Evolutionary conservation across 495 filamentous ascomycete species (phyloP), one percentile per base, ranked within the genome.

Genomic region (Rhizodiscina lignyota): DNA sequence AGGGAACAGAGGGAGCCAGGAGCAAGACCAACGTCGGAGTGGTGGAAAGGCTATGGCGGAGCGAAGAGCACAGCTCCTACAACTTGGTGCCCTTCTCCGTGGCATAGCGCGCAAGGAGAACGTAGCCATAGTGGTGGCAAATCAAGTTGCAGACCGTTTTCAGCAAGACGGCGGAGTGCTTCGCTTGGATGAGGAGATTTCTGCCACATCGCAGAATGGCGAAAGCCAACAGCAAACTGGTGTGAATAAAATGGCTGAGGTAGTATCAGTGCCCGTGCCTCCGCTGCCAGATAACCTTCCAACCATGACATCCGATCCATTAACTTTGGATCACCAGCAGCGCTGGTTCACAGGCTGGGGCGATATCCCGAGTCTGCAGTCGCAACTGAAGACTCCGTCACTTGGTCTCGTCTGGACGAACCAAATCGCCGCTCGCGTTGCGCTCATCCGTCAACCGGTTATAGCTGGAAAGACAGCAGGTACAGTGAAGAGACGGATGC

Each of bases 331-430:
- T 40, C 82, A 91, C 52, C 89, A 97, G 54, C 79, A 91, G 48
- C 71, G 77, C 5, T 97, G 81, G 67, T 94, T 94, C 54, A 87
- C 80, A 2, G 89, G 89, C 24, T 97, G 89, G 86, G 84, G 83
- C 17, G 78, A 85, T 50, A 17, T 30, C 4, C 18, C 27, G 30
- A 8, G 35, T 35, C 32, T 37, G 8, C 48, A 58, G 18, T 51
- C 42, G 16, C 52, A 58, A 21, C 61, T 74, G 11, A 97, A 96
- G 57, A 91, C 81, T 0, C 89, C 89, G 0, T 74, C 79, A 5
- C 58, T 96, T 35, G 89, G 89, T 0, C 63, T 93, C 10, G 72
- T 86, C 18, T 97, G 89, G 89, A 71, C 81, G 22, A 91, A 83
- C 38, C 80, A 89, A 58, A 72, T 96, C 28, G 68, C 79, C 2